phyloP scores from a whole-genome alignment of 371 early-diverging fungal species.

The Rhizopus sp. region DNA sequence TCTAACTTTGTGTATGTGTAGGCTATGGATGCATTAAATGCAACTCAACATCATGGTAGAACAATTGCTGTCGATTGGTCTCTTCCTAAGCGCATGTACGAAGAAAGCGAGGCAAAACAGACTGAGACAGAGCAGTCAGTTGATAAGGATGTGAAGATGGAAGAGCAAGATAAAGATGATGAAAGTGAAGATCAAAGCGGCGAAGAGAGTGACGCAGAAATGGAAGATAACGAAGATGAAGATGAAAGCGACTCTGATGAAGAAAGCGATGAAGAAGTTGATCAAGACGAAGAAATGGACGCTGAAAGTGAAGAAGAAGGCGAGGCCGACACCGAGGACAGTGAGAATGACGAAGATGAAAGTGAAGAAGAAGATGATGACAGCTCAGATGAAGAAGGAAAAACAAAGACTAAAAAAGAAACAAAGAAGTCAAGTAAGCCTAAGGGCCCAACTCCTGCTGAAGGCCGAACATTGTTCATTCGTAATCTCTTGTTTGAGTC shows the following conservation, averaged over 20 bases:
- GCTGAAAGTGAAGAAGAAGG: slow-evolving; percentile 41
- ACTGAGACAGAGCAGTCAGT: slow-evolving; percentile 11
- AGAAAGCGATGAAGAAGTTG: slow-evolving; percentile 32
- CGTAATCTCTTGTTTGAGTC: slow-evolving; percentile 91
- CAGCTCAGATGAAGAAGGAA: slow-evolving; percentile 36
- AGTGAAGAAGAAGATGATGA: slow-evolving; percentile 44
- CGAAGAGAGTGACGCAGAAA: slow-evolving; percentile 42
- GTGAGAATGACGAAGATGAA: slow-evolving; percentile 46
- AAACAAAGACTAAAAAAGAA: slow-evolving; percentile 24
- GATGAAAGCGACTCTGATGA: slow-evolving; percentile 23
- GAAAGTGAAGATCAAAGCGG: slow-evolving; percentile 46
- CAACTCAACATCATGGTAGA: slow-evolving; percentile 68
- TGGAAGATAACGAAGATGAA: slow-evolving; percentile 38
- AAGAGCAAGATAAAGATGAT: slow-evolving; percentile 35
- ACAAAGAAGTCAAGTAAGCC: slow-evolving; percentile 21
- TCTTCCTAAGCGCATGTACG: slow-evolving; percentile 73
- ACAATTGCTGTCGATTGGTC: slow-evolving; percentile 87
- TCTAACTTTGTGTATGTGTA: slow-evolving; percentile 15
- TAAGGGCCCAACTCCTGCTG: slow-evolving; percentile 47
- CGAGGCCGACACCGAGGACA: slow-evolving; percentile 36
- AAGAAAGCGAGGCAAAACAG: slow-evolving; percentile 59
- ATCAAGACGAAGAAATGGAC: slow-evolving; percentile 36
- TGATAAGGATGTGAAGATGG: slow-evolving; percentile 29
- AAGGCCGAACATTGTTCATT: slow-evolving; percentile 87
- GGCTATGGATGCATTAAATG: slow-evolving; percentile 81